Evolutionary conservation across 805 yeast species (phyloP), one percentile per base, ranked within the genome.

Genomic region (Kazachstania kunashirensis): DNA sequence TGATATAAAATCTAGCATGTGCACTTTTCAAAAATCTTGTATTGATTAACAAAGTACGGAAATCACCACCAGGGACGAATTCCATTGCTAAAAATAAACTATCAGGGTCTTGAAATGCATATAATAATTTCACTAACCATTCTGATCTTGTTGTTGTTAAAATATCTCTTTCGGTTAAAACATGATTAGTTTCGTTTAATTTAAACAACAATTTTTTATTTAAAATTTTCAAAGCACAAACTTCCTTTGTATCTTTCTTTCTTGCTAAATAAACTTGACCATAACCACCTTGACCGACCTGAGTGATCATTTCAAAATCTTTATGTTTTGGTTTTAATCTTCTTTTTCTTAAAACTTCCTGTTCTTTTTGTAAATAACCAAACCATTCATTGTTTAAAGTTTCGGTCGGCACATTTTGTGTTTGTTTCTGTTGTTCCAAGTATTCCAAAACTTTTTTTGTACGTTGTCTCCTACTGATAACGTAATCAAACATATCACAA

Each of bases 11-110:
- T 41, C 97, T 73, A 0, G 97, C 94, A 55, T 92, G 98, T 3
- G 94, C 86, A 2, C 97, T 95, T 42, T 84, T 83, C 48, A 92
- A 66, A 40, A 82, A 83, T 24, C 95, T 95, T 5, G 97, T 89
- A 57, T 88, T 89, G 59, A 86, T 88, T 46, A 92, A 72, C 42
- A 92, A 65, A 0, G 98, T 92, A 55, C 99, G 78, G 66, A 84
- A 92, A 57, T 92, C 99, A 37, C 99, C 99, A 41, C 99, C 99
- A 7, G 99, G 96, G n/a, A 92, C 98, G 60, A 84, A 92, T 59
- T 92, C 98, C 99, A 92, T 92, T 2, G 98, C 98, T 53, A 92
- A 68, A 50, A 84, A 92, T 21, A 92, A 83, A 53, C 82, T 83
- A 43, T 83, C 88, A 0, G 79, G 61, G 61, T 92, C 97, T 60